Conservation (phyloP, 139 green algal species). For the Tetradesmus obliquus region DNA sequence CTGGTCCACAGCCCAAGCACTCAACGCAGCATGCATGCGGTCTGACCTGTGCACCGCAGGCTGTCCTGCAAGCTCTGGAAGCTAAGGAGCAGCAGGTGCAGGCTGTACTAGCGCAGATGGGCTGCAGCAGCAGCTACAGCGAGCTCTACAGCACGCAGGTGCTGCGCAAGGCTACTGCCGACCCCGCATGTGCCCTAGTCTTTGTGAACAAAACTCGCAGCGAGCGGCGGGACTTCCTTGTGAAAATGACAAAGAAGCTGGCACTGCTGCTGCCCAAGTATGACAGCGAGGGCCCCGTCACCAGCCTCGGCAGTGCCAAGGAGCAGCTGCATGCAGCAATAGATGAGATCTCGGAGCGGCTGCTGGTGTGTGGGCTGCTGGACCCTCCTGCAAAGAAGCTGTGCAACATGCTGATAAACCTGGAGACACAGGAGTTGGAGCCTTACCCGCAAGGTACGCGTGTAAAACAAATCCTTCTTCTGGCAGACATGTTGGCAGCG, state of each 20-base stretch:
- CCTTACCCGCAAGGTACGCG: background rate
- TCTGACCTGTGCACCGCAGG: background rate
- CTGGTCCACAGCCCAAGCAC: too few species aligned
- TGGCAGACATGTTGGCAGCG: too few species aligned
- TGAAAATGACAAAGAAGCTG: background rate
- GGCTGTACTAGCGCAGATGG: background rate
- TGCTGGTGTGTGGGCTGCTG: background rate
- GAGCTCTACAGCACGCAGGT: background rate
- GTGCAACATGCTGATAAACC: background rate
- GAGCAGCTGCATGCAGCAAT: slow-evolving; percentile 19
- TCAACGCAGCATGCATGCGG: too few species aligned
- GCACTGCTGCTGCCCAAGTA: slow-evolving; percentile 39
- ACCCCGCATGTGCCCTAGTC: background rate
- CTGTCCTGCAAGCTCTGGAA: background rate
- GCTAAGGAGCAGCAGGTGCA: slow-evolving; percentile 23
- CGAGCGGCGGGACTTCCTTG: background rate
- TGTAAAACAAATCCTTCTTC: too few species aligned
- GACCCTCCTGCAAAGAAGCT: slow-evolving; percentile 6
- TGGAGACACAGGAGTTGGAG: background rate
- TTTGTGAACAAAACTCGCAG: background rate
- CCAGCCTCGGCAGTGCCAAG: slow-evolving; percentile 2
- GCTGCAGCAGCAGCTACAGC: background rate
- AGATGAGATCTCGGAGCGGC: background rate
- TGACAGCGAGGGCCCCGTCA: background rate
- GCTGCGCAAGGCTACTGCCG: background rate